These are phyloP conservation scores for Fagopyrum esculentum DNA, from an alignment of 148 eudicot species.

Conservation along the genomic window DNA sequence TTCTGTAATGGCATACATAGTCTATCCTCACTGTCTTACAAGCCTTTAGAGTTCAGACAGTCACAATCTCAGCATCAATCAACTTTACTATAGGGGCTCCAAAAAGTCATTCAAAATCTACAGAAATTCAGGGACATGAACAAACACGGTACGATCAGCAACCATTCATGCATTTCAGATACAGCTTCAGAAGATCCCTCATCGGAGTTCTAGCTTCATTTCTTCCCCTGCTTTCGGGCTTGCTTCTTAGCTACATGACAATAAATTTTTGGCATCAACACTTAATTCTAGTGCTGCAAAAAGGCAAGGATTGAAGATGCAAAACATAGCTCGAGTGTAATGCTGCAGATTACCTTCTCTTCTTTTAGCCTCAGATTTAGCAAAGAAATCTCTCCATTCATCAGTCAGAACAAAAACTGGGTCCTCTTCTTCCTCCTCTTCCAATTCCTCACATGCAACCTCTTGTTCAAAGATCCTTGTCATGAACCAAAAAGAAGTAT, in stretches of 20 bases:
- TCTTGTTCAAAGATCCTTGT: conserved; percentile 8
- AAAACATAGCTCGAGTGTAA: background rate
- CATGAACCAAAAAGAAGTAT: conserved; percentile 1
- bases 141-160: background rate
- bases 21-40: background rate
- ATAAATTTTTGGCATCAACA: background rate
- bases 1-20: background rate
- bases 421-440: conserved; percentile 58
- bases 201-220: background rate
- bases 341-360: conserved; percentile 29
- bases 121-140: background rate
- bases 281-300: background rate
- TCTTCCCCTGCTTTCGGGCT: conserved; percentile 42
- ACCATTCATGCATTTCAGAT: background rate
- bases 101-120: background rate
- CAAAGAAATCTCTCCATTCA: conserved; percentile 91
- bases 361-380: conserved; percentile 78
- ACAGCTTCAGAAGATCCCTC: background rate
- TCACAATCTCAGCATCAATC: background rate
- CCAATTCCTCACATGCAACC: conserved; percentile 17
- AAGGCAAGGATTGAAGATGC: background rate
- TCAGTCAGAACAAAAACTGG: conserved; percentile 64
- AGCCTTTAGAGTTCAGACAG: background rate
- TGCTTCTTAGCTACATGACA: conserved; percentile 41
- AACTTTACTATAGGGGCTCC: background rate